Evolutionary conservation across 176 grass and related monocot genomes (phyloP).

Genomic region (Cenchrus fungigraminus): DNA sequence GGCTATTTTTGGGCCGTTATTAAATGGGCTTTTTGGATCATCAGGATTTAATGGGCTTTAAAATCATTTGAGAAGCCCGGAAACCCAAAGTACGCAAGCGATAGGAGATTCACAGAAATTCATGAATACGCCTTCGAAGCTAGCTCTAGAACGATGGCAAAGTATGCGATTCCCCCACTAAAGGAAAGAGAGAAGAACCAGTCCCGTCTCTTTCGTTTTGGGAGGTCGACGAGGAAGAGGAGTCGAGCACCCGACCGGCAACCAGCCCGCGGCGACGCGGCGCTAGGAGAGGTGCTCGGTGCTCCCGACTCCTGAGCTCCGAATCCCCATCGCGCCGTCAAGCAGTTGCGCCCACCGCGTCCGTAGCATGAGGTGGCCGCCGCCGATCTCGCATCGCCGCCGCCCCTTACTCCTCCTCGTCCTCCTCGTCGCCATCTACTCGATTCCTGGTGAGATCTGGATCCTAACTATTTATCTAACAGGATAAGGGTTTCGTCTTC

Average conservation of each 20-base stretch:
- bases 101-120: rapidly evolving
- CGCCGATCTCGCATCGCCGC: conserved; percentile 16
- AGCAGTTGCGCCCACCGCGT: not conserved
- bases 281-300: not conserved
- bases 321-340: not conserved
- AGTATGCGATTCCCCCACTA: not conserved
- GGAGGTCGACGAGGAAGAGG: conserved; percentile 6
- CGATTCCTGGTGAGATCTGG: conserved; percentile 60
- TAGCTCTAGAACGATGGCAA: not conserved
- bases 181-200: conserved; percentile 1
- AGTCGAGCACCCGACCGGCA: not conserved
- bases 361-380: conserved; percentile 54
- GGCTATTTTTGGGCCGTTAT: not conserved
- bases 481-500: not conserved
- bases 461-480: not conserved
- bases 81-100: not conserved
- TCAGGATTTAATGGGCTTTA: not conserved
- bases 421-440: conserved; percentile 39
- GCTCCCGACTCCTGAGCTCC: not conserved
- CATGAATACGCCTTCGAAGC: not conserved
- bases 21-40: conserved; percentile 7
- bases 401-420: not conserved
- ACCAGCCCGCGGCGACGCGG: conserved; percentile 11
- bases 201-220: not conserved
- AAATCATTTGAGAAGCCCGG: not conserved